Evolutionary conservation across 495 filamentous ascomycete genomes (phyloP), one percentile per base, ranked within the genome.

Genomic region (Tuber calosporum): DNA sequence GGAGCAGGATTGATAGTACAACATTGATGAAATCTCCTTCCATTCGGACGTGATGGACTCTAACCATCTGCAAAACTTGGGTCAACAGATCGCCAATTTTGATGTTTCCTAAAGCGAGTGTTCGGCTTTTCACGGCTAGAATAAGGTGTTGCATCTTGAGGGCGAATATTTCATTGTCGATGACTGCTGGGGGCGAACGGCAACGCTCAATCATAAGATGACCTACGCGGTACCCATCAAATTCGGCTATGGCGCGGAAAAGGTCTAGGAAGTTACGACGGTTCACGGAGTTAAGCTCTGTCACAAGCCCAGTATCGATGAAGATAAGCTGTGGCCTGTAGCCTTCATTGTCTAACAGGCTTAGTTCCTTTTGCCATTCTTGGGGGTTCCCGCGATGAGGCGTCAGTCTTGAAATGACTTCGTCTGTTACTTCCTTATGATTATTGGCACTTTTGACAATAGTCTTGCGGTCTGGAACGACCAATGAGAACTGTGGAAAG

Each of bases 21-120:
- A 99, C 95, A 80, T 99, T 99, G 71, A 98, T 94, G 82, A 97
- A 99, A 81, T 99, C 96, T 2, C 96, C 96, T 80, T 98, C 96
- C 42, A 99, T 87, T 13, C 96, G 87, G 2, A 99, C 96, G 80
- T 99, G 96, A 81, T 99, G 94, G 22, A 85, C 84, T 40, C 96
- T 89, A 66, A 99, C 96, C 94, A 99, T 98, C 58, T 85, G 85
- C 38, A 99, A 84, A 11, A 98, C 94, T 73, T 97, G 87, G 76
- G 92, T 92, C 20, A 99, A 83, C 38, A 99, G 90, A 79, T 99
- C 96, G 1, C 95, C 96, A 77, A 99, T 97, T 83, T 92, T 96
- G 83, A 99, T 91, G 75, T 92, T 97, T 1, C 96, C 96, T 0
- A 99, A 85, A 2, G 96, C 93, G 66, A 99, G 90, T 0, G 96